Evolutionary conservation across 257 asterid species (phyloP), one percentile per base, ranked within the genome.

Genomic region (Solanum pimpinellifolium): DNA sequence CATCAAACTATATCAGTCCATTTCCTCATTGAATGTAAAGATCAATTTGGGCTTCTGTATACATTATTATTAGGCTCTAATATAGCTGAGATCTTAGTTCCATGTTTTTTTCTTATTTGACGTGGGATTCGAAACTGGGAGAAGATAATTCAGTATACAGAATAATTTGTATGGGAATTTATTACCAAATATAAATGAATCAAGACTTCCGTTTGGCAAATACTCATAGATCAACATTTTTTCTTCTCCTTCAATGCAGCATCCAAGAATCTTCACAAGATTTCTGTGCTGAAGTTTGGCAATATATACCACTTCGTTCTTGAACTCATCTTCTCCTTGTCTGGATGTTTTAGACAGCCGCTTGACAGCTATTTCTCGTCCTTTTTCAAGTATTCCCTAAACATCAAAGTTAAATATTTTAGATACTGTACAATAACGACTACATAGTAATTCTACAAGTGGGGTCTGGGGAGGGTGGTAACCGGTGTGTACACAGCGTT

Each of bases 221-320:
- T 87, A 93, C 65, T 93, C 96, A 84, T 93, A 90, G 35, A 93
- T 88, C 91, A 93, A 52, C 89, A 92, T 90, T 85, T 83, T 92
- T 44, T 92, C 93, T 66, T 90, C 95, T 73, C 86, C 89, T 35
- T 90, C 86, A 60, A 87, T 88, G 90, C 96, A 91, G 33, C 92
- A 93, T 23, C 96, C 96, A 2, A 91, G 86, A 80, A 93, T 90
- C 91, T 82, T 92, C 80, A 93, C 96, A 16, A 93, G 94, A 88
- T 93, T 93, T 11, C 94, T 87, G 18, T 93, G 96, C 86, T 92
- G 96, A 70, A 93, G 94, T 86, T 91, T 89, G 12, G 94, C 89
- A 31, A 90, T 92, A 31, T 87, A 82, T 16, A 78, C 65, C 15
- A 92, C 92, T 84, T 94, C 94, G 60, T 93, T 94, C 91, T 89